phyloP scores from a whole-genome alignment of 192 early-diverging fungal genomes.

The Dispira simplex region DNA sequence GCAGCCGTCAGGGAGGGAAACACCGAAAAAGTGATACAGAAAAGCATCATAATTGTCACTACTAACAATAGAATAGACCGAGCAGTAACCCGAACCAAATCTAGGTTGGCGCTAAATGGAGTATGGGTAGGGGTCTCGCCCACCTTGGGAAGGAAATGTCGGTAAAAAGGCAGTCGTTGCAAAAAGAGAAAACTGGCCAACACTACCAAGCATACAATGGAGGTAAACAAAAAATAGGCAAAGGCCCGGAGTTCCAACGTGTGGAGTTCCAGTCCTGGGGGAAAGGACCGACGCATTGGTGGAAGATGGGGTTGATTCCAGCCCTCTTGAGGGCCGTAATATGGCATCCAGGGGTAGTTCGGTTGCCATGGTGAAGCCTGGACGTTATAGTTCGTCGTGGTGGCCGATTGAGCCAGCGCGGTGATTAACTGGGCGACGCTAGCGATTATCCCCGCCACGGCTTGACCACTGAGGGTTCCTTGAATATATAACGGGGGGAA shows the following conservation, averaged over 20 bases:
- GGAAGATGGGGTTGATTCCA: background rate
- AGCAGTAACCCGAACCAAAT: background rate
- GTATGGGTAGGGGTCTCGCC: too few species aligned
- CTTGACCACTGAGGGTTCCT: constrained; percentile 52
- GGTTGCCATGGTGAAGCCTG: background rate
- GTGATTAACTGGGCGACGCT: constrained; percentile 45
- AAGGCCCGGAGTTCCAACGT: constrained; percentile 7
- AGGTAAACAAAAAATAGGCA: constrained; percentile 8
- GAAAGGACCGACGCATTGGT: background rate
- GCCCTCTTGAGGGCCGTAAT: background rate
- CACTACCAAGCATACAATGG: background rate
- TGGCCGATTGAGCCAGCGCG: constrained; percentile 15
- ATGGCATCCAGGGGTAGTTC: background rate
- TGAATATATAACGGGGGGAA: constrained; percentile 52
- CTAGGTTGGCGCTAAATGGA: constrained; percentile 2
- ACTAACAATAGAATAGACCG: constrained; percentile 6
- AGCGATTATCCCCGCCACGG: constrained; percentile 46
- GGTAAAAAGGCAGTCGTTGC: constrained; percentile 7
- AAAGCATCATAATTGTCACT: constrained; percentile 33
- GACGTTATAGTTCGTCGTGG: background rate
- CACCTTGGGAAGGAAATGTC: background rate
- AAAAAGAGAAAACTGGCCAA: constrained; percentile 2
- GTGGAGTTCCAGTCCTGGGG: background rate
- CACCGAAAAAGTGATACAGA: constrained; percentile 47
- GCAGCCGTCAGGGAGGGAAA: constrained; percentile 62